Conservation (phyloP, 768 basidiomycete species). For the Suillus americanus region DNA sequence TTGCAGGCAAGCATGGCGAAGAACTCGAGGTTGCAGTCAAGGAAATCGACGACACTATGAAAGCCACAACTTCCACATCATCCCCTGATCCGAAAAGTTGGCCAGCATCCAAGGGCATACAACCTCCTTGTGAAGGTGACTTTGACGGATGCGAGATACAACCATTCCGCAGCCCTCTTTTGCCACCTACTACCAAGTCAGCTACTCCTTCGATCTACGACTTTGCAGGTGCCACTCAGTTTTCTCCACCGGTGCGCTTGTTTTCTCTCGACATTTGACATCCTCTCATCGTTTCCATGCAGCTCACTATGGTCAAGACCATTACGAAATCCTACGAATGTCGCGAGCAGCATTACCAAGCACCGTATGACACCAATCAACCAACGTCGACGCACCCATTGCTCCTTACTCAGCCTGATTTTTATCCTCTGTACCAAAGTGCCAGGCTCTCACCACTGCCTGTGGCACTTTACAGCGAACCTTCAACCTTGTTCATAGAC, state of each 20-base stretch:
- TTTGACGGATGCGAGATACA: constrained; percentile 13
- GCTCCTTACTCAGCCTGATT: constrained; percentile 2
- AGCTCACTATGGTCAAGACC: not conserved
- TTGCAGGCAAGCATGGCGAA: constrained; percentile 48
- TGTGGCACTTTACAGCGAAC: not conserved
- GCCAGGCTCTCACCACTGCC: not conserved
- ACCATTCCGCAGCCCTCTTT: constrained; percentile 29
- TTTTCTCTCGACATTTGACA: not conserved
- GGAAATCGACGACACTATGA: constrained; percentile 24
- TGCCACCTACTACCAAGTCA: constrained; percentile 23
- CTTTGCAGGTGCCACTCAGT: not conserved
- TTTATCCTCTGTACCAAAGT: not conserved
- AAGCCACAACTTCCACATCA: constrained; percentile 3
- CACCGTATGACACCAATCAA: not conserved
- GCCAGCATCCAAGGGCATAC: not conserved
- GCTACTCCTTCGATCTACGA: not conserved
- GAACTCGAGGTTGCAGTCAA: constrained; percentile 48
- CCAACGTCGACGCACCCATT: not conserved
- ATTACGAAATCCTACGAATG: not conserved
- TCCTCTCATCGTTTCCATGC: not conserved
- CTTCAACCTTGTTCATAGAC: constrained; percentile 1
- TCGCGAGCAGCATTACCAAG: not conserved
- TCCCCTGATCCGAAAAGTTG: not conserved
- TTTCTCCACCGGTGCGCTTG: not conserved
- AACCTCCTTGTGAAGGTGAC: constrained; percentile 1